These are phyloP conservation scores for Phellopilus nigrolimitatus DNA, from an alignment of 1,284 basidiomycete genomes.

Conservation along the genomic window DNA sequence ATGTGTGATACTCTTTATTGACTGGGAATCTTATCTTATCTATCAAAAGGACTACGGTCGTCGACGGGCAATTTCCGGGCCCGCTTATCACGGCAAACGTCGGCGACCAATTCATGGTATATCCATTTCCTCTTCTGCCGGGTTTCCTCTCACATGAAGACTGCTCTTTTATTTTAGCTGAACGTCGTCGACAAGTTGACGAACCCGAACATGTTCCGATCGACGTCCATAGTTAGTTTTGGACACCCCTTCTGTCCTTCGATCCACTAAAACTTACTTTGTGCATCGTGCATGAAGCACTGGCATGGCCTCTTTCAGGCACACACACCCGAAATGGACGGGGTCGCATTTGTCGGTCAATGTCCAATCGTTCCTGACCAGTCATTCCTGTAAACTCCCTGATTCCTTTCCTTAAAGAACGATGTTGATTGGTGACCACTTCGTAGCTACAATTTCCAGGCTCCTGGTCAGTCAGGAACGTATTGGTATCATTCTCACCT, in stretches of 20 bases:
- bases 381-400: constrained; percentile 36
- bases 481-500: constrained; percentile 40
- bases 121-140: constrained; percentile 3
- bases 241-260: neutral
- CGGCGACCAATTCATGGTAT: constrained; percentile 16
- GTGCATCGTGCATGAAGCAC: constrained; percentile 26
- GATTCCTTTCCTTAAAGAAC: neutral
- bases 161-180: constrained; percentile 20
- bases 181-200: constrained; percentile 33
- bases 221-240: constrained; percentile 32
- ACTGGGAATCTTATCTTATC: neutral
- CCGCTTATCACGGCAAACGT: constrained; percentile 13
- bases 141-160: constrained; percentile 4
- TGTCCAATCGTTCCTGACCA: constrained; percentile 46
- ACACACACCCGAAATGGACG: constrained; percentile 33
- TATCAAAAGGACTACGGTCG: constrained; percentile 2
- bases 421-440: neutral
- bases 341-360: constrained; percentile 37
- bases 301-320: constrained; percentile 36
- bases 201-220: constrained; percentile 31
- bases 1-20: neutral
- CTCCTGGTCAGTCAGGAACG: constrained; percentile 34
- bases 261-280: neutral
- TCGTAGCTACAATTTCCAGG: constrained; percentile 31
- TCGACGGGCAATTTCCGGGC: constrained; percentile 15